Conservation (phyloP, 2,329 filamentous ascomycete species). For the Arthrobotrys entomopaga region DNA sequence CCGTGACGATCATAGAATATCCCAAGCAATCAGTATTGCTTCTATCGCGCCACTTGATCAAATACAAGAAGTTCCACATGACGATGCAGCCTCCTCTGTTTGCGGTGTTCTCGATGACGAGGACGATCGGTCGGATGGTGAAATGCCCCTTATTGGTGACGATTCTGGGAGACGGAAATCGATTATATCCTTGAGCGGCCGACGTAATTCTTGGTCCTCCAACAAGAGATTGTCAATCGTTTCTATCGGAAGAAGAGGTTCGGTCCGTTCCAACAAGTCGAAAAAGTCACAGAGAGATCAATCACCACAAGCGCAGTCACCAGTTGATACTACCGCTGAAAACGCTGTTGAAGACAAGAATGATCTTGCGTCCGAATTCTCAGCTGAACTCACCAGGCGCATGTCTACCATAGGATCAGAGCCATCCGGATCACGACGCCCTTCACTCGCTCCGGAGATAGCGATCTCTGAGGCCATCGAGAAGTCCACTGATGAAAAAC, state of each 20-base stretch:
- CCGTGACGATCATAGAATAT: conserved; percentile 47
- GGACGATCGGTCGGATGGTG: conserved; percentile 63
- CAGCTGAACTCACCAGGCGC: not conserved
- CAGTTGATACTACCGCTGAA: conserved; percentile 13
- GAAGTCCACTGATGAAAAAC: conserved; percentile 13
- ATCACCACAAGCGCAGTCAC: conserved; percentile 19
- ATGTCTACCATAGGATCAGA: conserved; percentile 9
- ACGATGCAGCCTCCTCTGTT: conserved; percentile 64
- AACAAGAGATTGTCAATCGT: conserved; percentile 39
- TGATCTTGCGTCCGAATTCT: conserved; percentile 9
- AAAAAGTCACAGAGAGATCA: conserved; percentile 9
- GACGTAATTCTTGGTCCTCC: conserved; percentile 48
- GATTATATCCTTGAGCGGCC: conserved; percentile 25
- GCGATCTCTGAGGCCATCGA: conserved; percentile 12
- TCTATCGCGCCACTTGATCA: conserved; percentile 59
- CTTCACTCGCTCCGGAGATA: conserved; percentile 7
- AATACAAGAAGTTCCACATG: conserved; percentile 60
- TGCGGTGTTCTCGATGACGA: conserved; percentile 71
- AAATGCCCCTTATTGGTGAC: conserved; percentile 50
- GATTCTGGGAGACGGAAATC: conserved; percentile 34
- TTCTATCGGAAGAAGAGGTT: conserved; percentile 37
- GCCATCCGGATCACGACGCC: conserved; percentile 11
- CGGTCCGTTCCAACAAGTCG: conserved; percentile 45
- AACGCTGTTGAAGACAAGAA: conserved; percentile 16
- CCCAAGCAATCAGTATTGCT: conserved; percentile 59